phyloP scores from a whole-genome alignment of 345 rosid genomes.

The Moricandia arvensis region DNA sequence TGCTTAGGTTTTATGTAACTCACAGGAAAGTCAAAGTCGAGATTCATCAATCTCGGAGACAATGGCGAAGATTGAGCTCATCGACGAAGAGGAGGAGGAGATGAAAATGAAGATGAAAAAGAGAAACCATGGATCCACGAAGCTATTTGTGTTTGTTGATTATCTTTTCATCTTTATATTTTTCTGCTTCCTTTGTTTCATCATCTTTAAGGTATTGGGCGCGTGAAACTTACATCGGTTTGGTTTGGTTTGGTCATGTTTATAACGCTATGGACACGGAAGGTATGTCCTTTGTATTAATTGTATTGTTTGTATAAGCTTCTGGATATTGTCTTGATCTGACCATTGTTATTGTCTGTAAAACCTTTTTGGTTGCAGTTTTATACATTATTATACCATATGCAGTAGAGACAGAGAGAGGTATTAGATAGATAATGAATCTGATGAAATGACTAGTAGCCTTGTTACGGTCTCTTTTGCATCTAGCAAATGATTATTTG shows the following conservation, averaged over 20 bases:
- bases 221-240: slow-evolving; percentile 37
- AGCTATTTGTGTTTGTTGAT: slow-evolving; percentile 68
- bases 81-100: slow-evolving; percentile 14
- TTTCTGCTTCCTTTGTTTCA: slow-evolving; percentile 62
- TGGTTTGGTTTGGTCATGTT: slow-evolving; percentile 34
- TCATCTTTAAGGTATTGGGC: slow-evolving; percentile 52
- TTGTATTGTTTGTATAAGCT: not conserved
- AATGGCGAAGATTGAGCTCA: slow-evolving; percentile 29
- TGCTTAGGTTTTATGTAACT: not conserved
- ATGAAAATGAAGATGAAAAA: slow-evolving; percentile 36
- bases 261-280: slow-evolving; percentile 5
- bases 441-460: not conserved
- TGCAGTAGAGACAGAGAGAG: too few species aligned
- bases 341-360: not conserved
- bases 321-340: not conserved
- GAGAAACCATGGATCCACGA: slow-evolving; percentile 62
- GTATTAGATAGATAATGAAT: not conserved
- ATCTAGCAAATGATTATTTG: slow-evolving; percentile 8
- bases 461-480: not conserved
- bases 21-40: not conserved
- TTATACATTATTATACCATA: not conserved
- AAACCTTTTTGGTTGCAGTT: not conserved
- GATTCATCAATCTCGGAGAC: not conserved
- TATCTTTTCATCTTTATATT: slow-evolving; percentile 69
- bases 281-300: slow-evolving; percentile 30